Evolutionary conservation across 352 stramenopile species (phyloP).

Genomic region (Phytophthora megakarya): DNA sequence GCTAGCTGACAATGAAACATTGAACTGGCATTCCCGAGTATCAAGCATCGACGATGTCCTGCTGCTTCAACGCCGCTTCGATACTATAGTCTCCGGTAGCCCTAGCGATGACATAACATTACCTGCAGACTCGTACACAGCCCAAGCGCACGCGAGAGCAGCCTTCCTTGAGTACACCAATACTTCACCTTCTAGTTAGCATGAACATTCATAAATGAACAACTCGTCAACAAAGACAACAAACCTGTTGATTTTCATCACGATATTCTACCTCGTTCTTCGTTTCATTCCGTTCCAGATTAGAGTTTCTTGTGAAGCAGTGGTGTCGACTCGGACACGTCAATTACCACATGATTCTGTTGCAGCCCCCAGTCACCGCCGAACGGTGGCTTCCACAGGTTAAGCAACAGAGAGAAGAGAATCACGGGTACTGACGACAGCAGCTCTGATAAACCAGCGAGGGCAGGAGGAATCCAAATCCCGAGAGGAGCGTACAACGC

Average conservation of each 20-base stretch:
- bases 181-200: slow-evolving; percentile 9
- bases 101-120: slow-evolving; percentile 13
- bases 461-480: slow-evolving; percentile 64
- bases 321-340: slow-evolving; percentile 49
- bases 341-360: slow-evolving; percentile 38
- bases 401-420: slow-evolving; percentile 75
- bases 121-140: slow-evolving; percentile 3
- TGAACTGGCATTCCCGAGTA: not conserved
- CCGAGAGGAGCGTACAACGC: slow-evolving; percentile 64
- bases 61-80: slow-evolving; percentile 42
- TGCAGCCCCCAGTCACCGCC: slow-evolving; percentile 23
- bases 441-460: slow-evolving; percentile 75
- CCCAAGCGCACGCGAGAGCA: slow-evolving; percentile 23
- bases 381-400: slow-evolving; percentile 63
- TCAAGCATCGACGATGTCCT: slow-evolving; percentile 23
- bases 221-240: slow-evolving; percentile 18
- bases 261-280: slow-evolving; percentile 22
- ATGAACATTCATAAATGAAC: not conserved
- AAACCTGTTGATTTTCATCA: slow-evolving; percentile 22
- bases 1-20: slow-evolving; percentile 1
- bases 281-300: slow-evolving; percentile 1
- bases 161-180: slow-evolving; percentile 45
- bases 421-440: slow-evolving; percentile 82
- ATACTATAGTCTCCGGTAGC: slow-evolving; percentile 39
- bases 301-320: slow-evolving; percentile 34